These are phyloP conservation scores for Penicillium expansum DNA, from an alignment of 2,329 filamentous ascomycete genomes.

Conservation along the genomic window DNA sequence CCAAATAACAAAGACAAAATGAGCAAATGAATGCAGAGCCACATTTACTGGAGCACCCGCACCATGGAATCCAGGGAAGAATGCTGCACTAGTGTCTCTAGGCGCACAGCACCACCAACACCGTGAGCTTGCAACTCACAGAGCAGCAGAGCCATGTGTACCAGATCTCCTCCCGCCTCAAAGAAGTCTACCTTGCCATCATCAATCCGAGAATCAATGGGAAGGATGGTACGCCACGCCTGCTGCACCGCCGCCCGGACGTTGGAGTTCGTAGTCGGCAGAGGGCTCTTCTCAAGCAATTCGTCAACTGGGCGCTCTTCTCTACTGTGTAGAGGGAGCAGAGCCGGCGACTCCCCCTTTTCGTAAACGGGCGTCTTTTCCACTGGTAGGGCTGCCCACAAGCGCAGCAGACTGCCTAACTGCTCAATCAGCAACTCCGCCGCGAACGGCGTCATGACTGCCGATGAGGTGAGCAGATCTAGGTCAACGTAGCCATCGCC, in stretches of 20 bases:
- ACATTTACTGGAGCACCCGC: background rate
- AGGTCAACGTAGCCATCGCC: background rate
- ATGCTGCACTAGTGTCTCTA: conserved; percentile 1
- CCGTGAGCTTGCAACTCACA: background rate
- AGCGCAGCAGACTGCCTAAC: background rate
- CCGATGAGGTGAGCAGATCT: conserved; percentile 1
- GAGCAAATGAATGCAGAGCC: background rate
- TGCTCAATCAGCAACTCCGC: conserved; percentile 1
- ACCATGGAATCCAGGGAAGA: conserved; percentile 3
- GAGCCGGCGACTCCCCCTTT: background rate
- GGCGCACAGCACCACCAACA: background rate
- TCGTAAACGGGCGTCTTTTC: background rate
- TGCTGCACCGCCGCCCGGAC: background rate
- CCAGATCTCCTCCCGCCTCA: background rate
- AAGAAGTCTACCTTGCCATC: background rate
- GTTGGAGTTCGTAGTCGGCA: background rate
- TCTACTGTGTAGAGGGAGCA: background rate
- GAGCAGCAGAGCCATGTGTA: background rate
- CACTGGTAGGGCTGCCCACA: background rate
- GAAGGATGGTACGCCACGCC: background rate
- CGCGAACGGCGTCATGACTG: background rate
- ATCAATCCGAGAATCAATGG: background rate
- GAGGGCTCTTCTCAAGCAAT: background rate
- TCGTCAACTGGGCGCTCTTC: background rate
- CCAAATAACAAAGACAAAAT: background rate